phyloP scores from a whole-genome alignment of 148 eudicot genomes.

The Nyssa sinensis region DNA sequence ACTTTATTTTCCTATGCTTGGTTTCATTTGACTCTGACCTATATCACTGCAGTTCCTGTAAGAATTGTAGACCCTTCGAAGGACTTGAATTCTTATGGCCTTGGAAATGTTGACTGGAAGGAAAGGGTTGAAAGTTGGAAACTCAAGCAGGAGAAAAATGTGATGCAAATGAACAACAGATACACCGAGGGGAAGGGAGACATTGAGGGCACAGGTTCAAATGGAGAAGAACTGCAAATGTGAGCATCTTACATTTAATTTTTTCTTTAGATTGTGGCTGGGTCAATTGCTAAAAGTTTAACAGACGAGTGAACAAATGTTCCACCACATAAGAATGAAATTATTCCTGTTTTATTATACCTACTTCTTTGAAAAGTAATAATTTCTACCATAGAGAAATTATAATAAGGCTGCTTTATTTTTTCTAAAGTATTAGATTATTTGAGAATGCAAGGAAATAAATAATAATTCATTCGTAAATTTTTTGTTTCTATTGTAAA shows the following conservation, averaged over 20 bases:
- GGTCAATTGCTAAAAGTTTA: background rate
- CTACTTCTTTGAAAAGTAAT: too few relatives aligned
- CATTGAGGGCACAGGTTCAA: conserved; percentile 16
- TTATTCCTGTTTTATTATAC: too few relatives aligned
- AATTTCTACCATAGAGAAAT: background rate
- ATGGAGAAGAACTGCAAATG: conserved; percentile 20
- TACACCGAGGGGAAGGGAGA: conserved; percentile 14
- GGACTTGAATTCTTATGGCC: conserved; percentile 23
- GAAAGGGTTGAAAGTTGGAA: conserved; percentile 23
- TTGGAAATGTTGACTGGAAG: conserved; percentile 20
- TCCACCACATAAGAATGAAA: background rate
- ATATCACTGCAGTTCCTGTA: conserved; percentile 6
- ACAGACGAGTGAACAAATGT: background rate
- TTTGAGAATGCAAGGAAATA: background rate
- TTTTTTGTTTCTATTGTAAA: background rate
- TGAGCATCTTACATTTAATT: background rate
- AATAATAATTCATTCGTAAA: too few relatives aligned
- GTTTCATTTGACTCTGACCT: background rate
- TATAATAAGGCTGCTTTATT: background rate
- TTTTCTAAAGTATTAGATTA: background rate
- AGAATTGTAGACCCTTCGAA: conserved; percentile 15
- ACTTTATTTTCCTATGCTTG: background rate
- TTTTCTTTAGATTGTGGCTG: background rate
- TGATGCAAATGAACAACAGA: background rate
- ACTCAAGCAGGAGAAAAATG: conserved; percentile 3